These are phyloP conservation scores for Colletotrichum falcatum DNA, from an alignment of 2,329 filamentous ascomycete species.

Conservation along the genomic window DNA sequence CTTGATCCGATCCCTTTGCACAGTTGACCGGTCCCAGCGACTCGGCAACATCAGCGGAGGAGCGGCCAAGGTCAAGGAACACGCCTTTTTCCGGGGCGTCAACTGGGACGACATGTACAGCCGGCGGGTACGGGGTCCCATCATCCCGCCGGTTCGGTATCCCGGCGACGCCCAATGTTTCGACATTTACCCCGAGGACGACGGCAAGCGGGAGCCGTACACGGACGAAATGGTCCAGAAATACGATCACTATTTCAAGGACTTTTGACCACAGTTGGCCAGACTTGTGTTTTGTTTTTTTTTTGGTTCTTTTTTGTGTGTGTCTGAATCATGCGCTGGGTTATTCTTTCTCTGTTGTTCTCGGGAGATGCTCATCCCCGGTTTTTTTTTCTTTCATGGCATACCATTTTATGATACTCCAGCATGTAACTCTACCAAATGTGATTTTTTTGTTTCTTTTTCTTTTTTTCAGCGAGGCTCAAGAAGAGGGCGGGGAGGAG, in stretches of 20 bases:
- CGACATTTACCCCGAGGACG: constrained; percentile 84
- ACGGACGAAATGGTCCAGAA: constrained; percentile 75
- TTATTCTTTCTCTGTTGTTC: neutral
- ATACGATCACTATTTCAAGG: constrained; percentile 78
- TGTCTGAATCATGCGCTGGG: constrained; percentile 19
- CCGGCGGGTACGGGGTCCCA: constrained; percentile 74
- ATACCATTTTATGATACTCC: constrained; percentile 33
- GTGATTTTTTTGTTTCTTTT: neutral
- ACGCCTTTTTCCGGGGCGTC: constrained; percentile 79
- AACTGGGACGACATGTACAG: constrained; percentile 80
- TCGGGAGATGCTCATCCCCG: constrained; percentile 1
- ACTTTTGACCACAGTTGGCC: constrained; percentile 66
- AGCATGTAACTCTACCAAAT: constrained; percentile 27
- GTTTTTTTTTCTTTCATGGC: constrained; percentile 2
- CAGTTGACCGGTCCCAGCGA: constrained; percentile 80
- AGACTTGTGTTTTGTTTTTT: neutral
- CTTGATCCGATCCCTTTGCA: constrained; percentile 81
- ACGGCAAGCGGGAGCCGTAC: constrained; percentile 73
- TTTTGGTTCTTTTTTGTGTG: too few species aligned
- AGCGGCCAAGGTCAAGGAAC: constrained; percentile 76
- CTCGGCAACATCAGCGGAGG: constrained; percentile 84
- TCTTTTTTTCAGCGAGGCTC: neutral
- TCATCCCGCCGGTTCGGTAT: constrained; percentile 79
- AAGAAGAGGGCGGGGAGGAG: neutral
- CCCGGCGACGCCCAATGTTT: constrained; percentile 84